Conservation (phyloP, 306 rosid genomes). For the Mimosa pudica region DNA sequence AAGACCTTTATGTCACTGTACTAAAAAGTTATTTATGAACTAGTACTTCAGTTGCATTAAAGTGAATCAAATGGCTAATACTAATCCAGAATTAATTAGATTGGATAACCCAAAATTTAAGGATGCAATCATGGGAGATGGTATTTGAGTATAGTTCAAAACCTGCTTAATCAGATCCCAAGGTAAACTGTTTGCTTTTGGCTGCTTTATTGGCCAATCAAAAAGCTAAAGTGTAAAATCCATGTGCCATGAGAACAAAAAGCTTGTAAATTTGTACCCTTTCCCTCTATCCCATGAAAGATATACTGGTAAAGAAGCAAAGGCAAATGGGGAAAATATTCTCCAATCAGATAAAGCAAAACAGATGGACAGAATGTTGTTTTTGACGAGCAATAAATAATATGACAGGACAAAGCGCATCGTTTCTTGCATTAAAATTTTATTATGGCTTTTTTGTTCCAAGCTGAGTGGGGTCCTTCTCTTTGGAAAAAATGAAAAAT, state of each 20-base stretch:
- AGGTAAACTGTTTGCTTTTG: slow-evolving; percentile 37
- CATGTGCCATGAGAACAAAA: slow-evolving; percentile 39
- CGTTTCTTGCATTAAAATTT: slow-evolving; percentile 29
- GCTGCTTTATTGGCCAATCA: slow-evolving; percentile 34
- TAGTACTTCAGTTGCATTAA: too few species aligned
- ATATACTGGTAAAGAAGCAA: slow-evolving; percentile 30
- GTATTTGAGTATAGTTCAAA: slow-evolving; percentile 24
- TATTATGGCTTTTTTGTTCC: neutral
- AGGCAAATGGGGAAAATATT: slow-evolving; percentile 39
- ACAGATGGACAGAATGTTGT: slow-evolving; percentile 43
- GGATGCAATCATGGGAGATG: slow-evolving; percentile 19
- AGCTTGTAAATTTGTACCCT: slow-evolving; percentile 35
- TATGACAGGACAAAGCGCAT: slow-evolving; percentile 33
- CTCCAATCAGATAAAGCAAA: slow-evolving; percentile 39
- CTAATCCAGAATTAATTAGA: neutral
- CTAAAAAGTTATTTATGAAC: too few species aligned
- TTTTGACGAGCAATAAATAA: slow-evolving; percentile 14
- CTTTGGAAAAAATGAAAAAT: neutral
- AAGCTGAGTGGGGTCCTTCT: slow-evolving; percentile 13
- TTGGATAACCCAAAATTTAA: neutral
- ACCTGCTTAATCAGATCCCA: slow-evolving; percentile 45
- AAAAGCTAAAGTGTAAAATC: slow-evolving; percentile 35
- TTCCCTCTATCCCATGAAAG: slow-evolving; percentile 3
- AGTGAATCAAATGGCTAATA: neutral
- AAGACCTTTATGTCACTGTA: too few species aligned